These are phyloP conservation scores for Curvularia eragrostidis DNA, from an alignment of 2,329 filamentous ascomycete genomes.

Conservation along the genomic window DNA sequence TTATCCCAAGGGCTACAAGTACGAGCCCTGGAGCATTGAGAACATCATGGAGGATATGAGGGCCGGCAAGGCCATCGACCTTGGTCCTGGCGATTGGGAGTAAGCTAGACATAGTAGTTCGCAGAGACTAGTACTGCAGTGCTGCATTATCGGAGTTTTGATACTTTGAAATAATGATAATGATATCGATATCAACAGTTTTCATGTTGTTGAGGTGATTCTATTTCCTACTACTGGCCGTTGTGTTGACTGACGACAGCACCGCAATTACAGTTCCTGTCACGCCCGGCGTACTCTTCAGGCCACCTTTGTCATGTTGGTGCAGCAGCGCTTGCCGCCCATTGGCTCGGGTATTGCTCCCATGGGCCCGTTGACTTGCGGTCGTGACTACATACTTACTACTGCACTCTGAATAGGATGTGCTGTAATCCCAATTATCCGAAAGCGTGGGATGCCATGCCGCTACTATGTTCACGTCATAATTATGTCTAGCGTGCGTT, in stretches of 20 bases:
- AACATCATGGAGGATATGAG: conserved; percentile 52
- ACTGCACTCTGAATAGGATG: neutral
- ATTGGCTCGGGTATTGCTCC: neutral
- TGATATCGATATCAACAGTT: neutral
- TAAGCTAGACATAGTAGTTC: conserved; percentile 16
- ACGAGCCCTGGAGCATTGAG: conserved; percentile 53
- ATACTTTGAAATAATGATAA: neutral
- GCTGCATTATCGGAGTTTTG: conserved; percentile 2
- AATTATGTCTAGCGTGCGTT: neutral
- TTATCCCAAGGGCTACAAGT: conserved; percentile 53
- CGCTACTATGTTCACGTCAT: no score
- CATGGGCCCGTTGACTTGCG: neutral
- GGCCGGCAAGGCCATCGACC: conserved; percentile 42
- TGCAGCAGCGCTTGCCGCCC: neutral
- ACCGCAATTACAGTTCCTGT: neutral
- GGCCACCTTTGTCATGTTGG: neutral
- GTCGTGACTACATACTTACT: neutral
- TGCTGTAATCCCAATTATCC: neutral
- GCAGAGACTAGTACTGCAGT: neutral
- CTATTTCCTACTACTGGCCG: neutral
- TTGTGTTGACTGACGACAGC: no score
- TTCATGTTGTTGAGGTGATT: neutral
- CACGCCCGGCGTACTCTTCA: neutral
- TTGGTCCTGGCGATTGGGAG: conserved; percentile 49
- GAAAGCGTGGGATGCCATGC: no score